A percentile compares a stretch with the other conserved stretches of the same genome.
Conservation (phyloP, 139 green algal species). For the Micromonas pusilla region DNA sequence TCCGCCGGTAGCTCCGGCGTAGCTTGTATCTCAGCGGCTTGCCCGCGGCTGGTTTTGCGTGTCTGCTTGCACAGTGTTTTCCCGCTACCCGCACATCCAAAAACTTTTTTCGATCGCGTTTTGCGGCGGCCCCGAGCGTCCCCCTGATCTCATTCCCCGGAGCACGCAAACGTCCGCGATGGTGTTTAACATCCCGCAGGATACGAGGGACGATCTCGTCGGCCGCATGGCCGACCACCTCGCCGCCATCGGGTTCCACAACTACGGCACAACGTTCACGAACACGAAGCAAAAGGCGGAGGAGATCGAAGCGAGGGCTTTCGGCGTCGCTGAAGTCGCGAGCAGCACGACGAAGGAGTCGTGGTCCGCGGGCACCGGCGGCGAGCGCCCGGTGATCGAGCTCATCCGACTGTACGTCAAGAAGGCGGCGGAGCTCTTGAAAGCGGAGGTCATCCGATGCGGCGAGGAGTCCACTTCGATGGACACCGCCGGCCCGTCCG, state of each 20-base stretch:
- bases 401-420: slow-evolving; percentile 17
- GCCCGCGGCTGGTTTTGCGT: not conserved
- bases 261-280: not conserved
- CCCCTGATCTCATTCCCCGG: not conserved
- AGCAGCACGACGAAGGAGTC: not conserved
- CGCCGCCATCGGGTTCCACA: slow-evolving; percentile 8
- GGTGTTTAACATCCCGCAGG: slow-evolving; percentile 3
- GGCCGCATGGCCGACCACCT: not conserved
- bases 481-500: not conserved
- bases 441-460: not conserved
- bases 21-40: no score
- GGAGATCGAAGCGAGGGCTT: slow-evolving; percentile 12
- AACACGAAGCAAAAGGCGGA: not conserved
- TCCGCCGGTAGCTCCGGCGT: no score
- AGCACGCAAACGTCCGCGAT: not conserved
- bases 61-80: no score
- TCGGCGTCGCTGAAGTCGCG: slow-evolving; percentile 1
- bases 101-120: no score
- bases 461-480: not conserved
- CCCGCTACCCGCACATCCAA: no score
- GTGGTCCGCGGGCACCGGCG: not conserved
- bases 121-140: no score
- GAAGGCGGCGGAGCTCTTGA: slow-evolving; percentile 17
- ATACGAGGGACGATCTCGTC: slow-evolving; percentile 5
- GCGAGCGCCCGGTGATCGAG: slow-evolving; percentile 12